phyloP scores from a whole-genome alignment of 768 basidiomycete genomes.

The Pulveroboletus ravenelii region DNA sequence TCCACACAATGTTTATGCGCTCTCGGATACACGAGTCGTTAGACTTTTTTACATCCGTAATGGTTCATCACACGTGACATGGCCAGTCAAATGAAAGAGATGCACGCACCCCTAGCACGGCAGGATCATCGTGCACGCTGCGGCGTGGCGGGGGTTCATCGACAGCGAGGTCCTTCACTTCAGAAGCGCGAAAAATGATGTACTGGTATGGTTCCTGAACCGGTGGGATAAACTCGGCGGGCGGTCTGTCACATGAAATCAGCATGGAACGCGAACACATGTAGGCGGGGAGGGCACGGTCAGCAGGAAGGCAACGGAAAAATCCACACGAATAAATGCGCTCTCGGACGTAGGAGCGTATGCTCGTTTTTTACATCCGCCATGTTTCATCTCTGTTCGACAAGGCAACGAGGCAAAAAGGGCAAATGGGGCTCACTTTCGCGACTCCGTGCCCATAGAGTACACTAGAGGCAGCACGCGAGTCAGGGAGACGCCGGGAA shows the following conservation, averaged over 20 bases:
- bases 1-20: conserved; percentile 47
- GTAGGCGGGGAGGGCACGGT: conserved; percentile 15
- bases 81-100: not conserved
- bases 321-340: conserved; percentile 51
- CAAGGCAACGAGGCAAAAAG: not conserved
- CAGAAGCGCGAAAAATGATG: conserved; percentile 87
- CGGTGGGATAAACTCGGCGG: conserved; percentile 76
- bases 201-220: conserved; percentile 81
- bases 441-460: conserved; percentile 85
- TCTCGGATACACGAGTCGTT: conserved; percentile 36
- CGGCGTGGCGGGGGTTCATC: conserved; percentile 59
- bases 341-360: conserved; percentile 36
- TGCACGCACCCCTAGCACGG: conserved; percentile 70
- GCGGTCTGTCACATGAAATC: conserved; percentile 45
- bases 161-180: conserved; percentile 85
- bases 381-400: conserved; percentile 32
- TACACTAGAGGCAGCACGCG: conserved; percentile 43
- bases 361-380: conserved; percentile 41
- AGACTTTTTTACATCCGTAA: conserved; percentile 41
- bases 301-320: conserved; percentile 67
- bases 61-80: conserved; percentile 36
- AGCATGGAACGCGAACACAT: conserved; percentile 14
- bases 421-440: conserved; percentile 49
- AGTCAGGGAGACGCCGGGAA: not conserved
- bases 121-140: conserved; percentile 79